Conservation (phyloP, 805 yeast species). For the Yamadazyma olivae region DNA sequence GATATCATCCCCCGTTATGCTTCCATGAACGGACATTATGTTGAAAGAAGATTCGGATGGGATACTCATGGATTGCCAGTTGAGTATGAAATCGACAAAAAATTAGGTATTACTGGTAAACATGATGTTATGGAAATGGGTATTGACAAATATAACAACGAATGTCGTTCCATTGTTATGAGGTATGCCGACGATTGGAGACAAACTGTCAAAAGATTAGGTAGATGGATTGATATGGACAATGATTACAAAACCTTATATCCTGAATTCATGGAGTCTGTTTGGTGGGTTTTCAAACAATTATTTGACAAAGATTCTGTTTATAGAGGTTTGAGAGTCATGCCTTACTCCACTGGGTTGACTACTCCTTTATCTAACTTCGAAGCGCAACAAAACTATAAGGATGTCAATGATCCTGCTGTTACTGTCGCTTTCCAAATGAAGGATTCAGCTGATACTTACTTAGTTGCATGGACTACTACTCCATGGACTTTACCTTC, state of each 20-base stretch:
- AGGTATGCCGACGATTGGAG: slow-evolving; percentile 96
- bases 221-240: slow-evolving; percentile 99
- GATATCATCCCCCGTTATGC: slow-evolving; percentile 98
- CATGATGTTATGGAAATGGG: slow-evolving; percentile 95
- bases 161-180: slow-evolving; percentile 97
- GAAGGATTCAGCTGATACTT: slow-evolving; percentile 74
- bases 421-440: slow-evolving; percentile 88
- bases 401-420: slow-evolving; percentile 96
- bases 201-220: slow-evolving; percentile 85
- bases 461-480: slow-evolving; percentile 97
- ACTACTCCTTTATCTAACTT: slow-evolving; percentile 96
- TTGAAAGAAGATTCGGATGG: slow-evolving; percentile 98
- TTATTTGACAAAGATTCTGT: slow-evolving; percentile 82
- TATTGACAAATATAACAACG: slow-evolving; percentile 87
- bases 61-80: slow-evolving; percentile 99
- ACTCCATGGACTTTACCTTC: slow-evolving; percentile 99
- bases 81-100: slow-evolving; percentile 98
- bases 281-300: slow-evolving; percentile 98
- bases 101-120: slow-evolving; percentile 86
- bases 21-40: slow-evolving; percentile 94
- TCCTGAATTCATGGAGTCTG: slow-evolving; percentile 96
- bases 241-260: slow-evolving; percentile 96
- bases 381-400: slow-evolving; percentile 98
- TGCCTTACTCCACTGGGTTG: slow-evolving; percentile 98
- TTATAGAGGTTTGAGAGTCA: slow-evolving; percentile 92